These are phyloP conservation scores for Phytopythium litorale DNA, from an alignment of 352 stramenopile species.

Conservation along the genomic window DNA sequence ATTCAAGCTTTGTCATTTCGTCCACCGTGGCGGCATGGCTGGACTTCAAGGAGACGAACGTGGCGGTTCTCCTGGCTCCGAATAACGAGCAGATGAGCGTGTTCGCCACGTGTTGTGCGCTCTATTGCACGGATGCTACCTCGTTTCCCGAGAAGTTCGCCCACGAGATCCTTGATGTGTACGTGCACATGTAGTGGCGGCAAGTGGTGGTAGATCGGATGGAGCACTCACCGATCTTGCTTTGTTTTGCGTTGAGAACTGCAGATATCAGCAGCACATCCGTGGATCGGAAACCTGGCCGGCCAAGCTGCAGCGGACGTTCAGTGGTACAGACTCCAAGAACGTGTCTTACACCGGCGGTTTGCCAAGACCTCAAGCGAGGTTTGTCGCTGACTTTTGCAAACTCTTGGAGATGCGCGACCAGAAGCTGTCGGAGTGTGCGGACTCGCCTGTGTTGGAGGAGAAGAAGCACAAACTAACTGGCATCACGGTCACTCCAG, in stretches of 20 bases:
- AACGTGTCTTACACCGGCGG: slow-evolving; percentile 64
- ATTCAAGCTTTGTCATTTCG: slow-evolving; percentile 77
- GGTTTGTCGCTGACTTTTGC: slow-evolving; percentile 78
- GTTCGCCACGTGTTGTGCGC: slow-evolving; percentile 81
- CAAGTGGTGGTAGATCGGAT: no score
- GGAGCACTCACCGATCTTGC: not conserved
- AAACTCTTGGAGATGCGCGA: slow-evolving; percentile 77
- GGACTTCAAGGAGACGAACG: slow-evolving; percentile 68
- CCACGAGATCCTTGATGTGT: slow-evolving; percentile 70
- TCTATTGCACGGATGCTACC: slow-evolving; percentile 69
- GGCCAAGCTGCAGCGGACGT: slow-evolving; percentile 70
- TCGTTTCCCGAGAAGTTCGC: slow-evolving; percentile 69
- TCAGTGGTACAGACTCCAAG: slow-evolving; percentile 65
- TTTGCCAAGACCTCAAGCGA: slow-evolving; percentile 66
- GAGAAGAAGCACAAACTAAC: slow-evolving; percentile 82
- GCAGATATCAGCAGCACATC: slow-evolving; percentile 60
- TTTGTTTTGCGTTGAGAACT: not conserved
- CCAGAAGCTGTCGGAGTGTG: slow-evolving; percentile 43
- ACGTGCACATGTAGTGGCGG: slow-evolving; percentile 8
- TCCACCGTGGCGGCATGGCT: slow-evolving; percentile 84
- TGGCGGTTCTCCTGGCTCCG: slow-evolving; percentile 73
- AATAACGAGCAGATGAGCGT: slow-evolving; percentile 89
- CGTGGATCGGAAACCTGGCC: slow-evolving; percentile 71
- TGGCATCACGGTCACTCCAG: slow-evolving; percentile 66
- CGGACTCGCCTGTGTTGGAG: slow-evolving; percentile 34